phyloP scores from a whole-genome alignment of 208 protist genomes.

The Hexamita inflata region DNA sequence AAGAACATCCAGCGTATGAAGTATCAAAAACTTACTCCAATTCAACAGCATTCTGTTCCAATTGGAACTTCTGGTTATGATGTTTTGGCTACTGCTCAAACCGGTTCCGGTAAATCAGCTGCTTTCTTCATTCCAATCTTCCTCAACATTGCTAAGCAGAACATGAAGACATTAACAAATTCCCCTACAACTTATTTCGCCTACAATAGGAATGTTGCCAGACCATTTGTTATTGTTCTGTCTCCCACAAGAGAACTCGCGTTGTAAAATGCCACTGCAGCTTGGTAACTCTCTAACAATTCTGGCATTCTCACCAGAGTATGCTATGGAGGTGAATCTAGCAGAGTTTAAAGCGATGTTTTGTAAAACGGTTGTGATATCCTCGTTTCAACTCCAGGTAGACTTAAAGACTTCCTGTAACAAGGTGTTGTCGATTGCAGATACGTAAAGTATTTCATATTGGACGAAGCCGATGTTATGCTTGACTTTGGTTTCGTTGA shows the following conservation, averaged over 20 bases:
- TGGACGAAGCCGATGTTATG: conserved; percentile 74
- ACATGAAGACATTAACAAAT: background rate
- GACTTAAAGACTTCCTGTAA: conserved; percentile 81
- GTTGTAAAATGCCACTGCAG: conserved; percentile 84
- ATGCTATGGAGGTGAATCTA: conserved; percentile 57
- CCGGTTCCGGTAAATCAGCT: conserved; percentile 36
- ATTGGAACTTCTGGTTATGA: conserved; percentile 22
- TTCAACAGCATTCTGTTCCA: conserved; percentile 38
- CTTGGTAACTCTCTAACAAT: conserved; percentile 64
- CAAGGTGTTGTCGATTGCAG: conserved; percentile 55
- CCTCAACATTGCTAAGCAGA: background rate
- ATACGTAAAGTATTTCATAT: conserved; percentile 47
- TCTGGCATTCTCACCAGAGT: conserved; percentile 58
- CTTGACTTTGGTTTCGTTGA: conserved; percentile 68
- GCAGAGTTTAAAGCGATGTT: conserved; percentile 53
- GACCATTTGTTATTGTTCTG: conserved; percentile 66
- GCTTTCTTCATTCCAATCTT: conserved; percentile 27
- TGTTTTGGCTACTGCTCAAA: conserved; percentile 34
- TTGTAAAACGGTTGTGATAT: conserved; percentile 55
- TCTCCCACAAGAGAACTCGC: conserved; percentile 89
- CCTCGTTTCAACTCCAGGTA: conserved; percentile 66
- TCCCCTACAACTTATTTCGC: background rate
- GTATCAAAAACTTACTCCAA: conserved; percentile 33
- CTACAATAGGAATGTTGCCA: background rate
- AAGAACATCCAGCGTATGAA: background rate